phyloP scores from a whole-genome alignment of 2,329 filamentous ascomycete species.

The Aspergillus clavatus region DNA sequence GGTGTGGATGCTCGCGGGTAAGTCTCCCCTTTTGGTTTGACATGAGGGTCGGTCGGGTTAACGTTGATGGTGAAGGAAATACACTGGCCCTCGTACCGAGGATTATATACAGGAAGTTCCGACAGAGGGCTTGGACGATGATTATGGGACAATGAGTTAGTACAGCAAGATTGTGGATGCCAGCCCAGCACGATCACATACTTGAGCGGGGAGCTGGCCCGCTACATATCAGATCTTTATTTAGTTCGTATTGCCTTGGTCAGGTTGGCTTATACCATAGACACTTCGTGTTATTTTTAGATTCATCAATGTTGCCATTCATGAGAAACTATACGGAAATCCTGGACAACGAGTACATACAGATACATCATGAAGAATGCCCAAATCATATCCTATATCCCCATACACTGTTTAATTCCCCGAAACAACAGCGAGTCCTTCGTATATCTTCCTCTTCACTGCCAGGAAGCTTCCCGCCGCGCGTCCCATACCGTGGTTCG shows the following conservation, averaged over 20 bases:
- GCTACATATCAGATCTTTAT: background rate
- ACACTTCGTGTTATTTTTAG: no score
- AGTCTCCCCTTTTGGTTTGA: slow-evolving; percentile 13
- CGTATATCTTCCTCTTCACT: slow-evolving; percentile 87
- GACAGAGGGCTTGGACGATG: slow-evolving; percentile 25
- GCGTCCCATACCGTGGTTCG: slow-evolving; percentile 41
- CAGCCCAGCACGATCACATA: no score
- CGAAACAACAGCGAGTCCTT: slow-evolving; percentile 84
- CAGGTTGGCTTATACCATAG: no score
- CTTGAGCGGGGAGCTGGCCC: background rate
- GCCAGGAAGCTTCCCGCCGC: slow-evolving; percentile 71
- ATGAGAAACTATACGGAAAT: no score
- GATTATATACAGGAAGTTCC: slow-evolving; percentile 41
- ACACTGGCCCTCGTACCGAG: slow-evolving; percentile 56
- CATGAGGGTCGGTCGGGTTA: slow-evolving; percentile 3
- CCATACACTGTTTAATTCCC: slow-evolving; percentile 49
- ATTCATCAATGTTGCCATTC: no score
- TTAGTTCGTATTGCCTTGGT: no score
- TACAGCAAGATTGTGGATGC: background rate
- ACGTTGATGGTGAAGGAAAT: slow-evolving; percentile 42
- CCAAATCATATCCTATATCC: slow-evolving; percentile 1
- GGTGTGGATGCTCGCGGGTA: slow-evolving; percentile 39
- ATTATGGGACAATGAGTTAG: slow-evolving; percentile 15
- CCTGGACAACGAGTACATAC: no score
- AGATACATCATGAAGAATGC: background rate